Evolutionary conservation across 441 rosid species (phyloP).

Genomic region (Adansonia madagascariensis): DNA sequence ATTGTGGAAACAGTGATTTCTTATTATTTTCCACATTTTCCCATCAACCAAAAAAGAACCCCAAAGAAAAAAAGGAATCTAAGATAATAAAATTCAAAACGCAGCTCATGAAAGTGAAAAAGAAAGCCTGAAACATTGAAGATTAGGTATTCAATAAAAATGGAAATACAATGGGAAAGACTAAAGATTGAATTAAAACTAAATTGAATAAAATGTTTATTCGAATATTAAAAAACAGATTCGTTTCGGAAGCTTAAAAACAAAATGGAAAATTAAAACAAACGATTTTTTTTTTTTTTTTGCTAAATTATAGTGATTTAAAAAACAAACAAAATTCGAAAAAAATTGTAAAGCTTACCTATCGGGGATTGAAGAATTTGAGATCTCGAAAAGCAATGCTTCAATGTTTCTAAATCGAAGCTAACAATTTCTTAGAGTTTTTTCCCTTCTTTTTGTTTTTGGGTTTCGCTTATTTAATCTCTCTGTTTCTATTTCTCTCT

Average conservation of each 20-base stretch:
- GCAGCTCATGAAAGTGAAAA: not conserved
- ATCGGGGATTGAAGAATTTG: constrained; percentile 32
- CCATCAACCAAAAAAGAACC: constrained; percentile 28
- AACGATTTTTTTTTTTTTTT: not conserved
- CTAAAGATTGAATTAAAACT: constrained; percentile 26
- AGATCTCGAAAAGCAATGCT: constrained; percentile 50
- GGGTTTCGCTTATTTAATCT: not conserved
- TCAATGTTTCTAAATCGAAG: constrained; percentile 19
- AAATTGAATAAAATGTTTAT: not conserved
- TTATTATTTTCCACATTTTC: constrained; percentile 25
- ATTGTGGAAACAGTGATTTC: not conserved
- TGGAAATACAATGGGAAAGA: constrained; percentile 21
- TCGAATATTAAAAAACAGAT: constrained; percentile 25
- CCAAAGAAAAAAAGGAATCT: not conserved
- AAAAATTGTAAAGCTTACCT: constrained; percentile 23
- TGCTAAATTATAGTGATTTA: not conserved
- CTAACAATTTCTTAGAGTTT: constrained; percentile 29
- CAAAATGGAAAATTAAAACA: not conserved
- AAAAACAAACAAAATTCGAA: not conserved
- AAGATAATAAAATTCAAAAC: not conserved
- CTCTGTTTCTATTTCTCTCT: constrained; percentile 12
- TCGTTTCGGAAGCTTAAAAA: constrained; percentile 4
- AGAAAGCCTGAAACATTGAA: constrained; percentile 11
- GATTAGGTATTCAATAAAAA: not conserved
- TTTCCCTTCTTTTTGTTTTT: not conserved